Conservation (phyloP, 805 yeast genomes). For the Sporopachydermia quercuum region DNA sequence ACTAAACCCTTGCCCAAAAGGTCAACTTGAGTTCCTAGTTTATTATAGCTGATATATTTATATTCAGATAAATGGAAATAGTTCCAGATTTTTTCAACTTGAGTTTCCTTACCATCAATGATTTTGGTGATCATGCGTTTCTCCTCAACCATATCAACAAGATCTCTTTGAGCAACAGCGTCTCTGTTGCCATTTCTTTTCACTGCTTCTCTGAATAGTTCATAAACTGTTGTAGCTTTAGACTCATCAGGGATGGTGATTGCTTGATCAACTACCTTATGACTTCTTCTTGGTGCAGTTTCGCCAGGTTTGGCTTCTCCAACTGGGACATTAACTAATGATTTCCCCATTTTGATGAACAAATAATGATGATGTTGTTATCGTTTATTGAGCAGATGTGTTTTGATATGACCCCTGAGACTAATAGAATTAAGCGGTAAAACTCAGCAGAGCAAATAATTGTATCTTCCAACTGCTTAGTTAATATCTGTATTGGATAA, state of each 20-base stretch:
- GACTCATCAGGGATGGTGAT: conserved; percentile 43
- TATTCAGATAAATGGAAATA: conserved; percentile 71
- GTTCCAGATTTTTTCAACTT: conserved; percentile 77
- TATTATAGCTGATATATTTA: conserved; percentile 44
- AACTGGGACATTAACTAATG: conserved; percentile 35
- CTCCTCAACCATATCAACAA: conserved; percentile 62
- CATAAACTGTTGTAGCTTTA: conserved; percentile 55
- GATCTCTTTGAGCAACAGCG: conserved; percentile 69
- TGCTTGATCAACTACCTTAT: conserved; percentile 10
- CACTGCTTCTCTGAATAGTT: conserved; percentile 48
- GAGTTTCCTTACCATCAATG: conserved; percentile 58
- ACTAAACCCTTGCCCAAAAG: conserved; percentile 63
- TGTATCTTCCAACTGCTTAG: too few relatives aligned
- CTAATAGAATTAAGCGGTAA: too few relatives aligned
- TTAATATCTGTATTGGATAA: too few relatives aligned
- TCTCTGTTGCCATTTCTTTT: conserved; percentile 35
- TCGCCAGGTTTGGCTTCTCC: conserved; percentile 64
- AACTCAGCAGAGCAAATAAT: too few relatives aligned
- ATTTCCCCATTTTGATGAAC: background rate
- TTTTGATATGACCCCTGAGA: too few relatives aligned
- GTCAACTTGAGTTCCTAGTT: conserved; percentile 35
- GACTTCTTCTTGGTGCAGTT: conserved; percentile 71
- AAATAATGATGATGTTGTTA: too few relatives aligned
- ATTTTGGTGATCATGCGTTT: conserved; percentile 56
- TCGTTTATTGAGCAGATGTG: too few relatives aligned